Conservation (phyloP, 805 yeast species). For the Saccharomycopsis olivae region DNA sequence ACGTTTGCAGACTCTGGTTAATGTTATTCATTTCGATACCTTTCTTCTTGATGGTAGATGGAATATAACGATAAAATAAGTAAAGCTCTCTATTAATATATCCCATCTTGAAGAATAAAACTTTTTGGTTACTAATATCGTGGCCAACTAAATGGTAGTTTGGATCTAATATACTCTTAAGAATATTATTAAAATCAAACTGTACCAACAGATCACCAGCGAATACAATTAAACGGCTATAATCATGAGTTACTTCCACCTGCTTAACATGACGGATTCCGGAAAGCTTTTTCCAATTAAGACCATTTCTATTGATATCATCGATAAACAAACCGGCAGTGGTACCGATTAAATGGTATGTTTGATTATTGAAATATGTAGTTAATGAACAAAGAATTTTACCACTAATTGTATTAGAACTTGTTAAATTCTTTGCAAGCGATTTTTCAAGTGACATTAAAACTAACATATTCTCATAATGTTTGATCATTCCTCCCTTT, state of each 20-base stretch:
- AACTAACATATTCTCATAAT: slow-evolving; percentile 6
- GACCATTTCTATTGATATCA: slow-evolving; percentile 18
- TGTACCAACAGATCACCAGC: slow-evolving; percentile 18
- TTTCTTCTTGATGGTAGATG: slow-evolving; percentile 15
- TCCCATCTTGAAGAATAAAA: slow-evolving; percentile 16
- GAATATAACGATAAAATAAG: slow-evolving; percentile 14
- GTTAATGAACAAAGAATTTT: slow-evolving; percentile 15
- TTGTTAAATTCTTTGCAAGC: slow-evolving; percentile 1
- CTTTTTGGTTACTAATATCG: slow-evolving; percentile 18
- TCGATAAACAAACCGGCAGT: slow-evolving; percentile 16
- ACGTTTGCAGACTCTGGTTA: slow-evolving; percentile 1
- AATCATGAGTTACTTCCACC: slow-evolving; percentile 10
- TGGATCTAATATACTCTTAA: slow-evolving; percentile 16
- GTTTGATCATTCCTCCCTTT: background rate
- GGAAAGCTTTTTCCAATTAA: slow-evolving; percentile 18
- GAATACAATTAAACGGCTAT: slow-evolving; percentile 11
- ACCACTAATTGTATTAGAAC: slow-evolving; percentile 8
- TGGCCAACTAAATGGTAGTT: slow-evolving; percentile 18
- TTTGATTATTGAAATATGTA: slow-evolving; percentile 13
- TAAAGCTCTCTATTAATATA: slow-evolving; percentile 11
- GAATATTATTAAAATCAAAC: slow-evolving; percentile 17
- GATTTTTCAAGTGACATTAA: slow-evolving; percentile 11
- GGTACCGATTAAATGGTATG: slow-evolving; percentile 17
- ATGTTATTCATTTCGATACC: slow-evolving; percentile 15
- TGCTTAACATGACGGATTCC: slow-evolving; percentile 18